These are phyloP conservation scores for Pyrenula aspistea DNA, from an alignment of 495 filamentous ascomycete species.

Conservation along the genomic window DNA sequence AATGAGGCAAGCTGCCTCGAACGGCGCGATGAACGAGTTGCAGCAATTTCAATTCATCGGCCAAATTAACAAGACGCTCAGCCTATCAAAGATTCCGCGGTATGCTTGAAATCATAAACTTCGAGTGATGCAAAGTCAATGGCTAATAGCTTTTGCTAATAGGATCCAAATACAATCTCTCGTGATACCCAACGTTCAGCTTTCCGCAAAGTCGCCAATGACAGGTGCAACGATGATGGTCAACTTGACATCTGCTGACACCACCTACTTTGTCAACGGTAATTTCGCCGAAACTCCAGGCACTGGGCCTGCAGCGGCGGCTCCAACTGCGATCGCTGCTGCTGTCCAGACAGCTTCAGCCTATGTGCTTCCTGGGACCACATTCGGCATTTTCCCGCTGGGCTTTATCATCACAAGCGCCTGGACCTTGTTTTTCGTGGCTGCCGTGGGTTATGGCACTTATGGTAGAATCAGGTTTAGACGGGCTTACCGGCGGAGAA, in stretches of 20 bases:
- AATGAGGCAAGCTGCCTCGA: background rate
- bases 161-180: constrained; percentile 10
- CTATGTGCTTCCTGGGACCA: constrained; percentile 55
- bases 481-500: constrained; percentile 43
- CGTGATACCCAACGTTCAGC: background rate
- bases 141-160: background rate
- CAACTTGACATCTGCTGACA: constrained; percentile 28
- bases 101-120: constrained; percentile 10
- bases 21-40: constrained; percentile 3
- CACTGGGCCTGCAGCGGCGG: constrained; percentile 22
- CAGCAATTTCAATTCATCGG: constrained; percentile 17
- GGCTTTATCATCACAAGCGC: constrained; percentile 52
- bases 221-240: background rate
- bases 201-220: background rate
- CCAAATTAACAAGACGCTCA: constrained; percentile 14
- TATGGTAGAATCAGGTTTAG: constrained; percentile 50
- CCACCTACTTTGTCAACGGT: constrained; percentile 58
- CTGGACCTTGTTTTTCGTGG: constrained; percentile 44
- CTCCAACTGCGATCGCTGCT: constrained; percentile 18
- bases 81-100: constrained; percentile 10
- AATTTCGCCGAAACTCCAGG: constrained; percentile 38
- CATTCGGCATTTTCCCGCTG: constrained; percentile 54
- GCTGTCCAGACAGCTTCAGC: constrained; percentile 16
- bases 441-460: constrained; percentile 48
- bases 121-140: constrained; percentile 11